Evolutionary conservation across 2,329 filamentous ascomycete genomes (phyloP).

Genomic region (Pseudofabraea citricarpa): DNA sequence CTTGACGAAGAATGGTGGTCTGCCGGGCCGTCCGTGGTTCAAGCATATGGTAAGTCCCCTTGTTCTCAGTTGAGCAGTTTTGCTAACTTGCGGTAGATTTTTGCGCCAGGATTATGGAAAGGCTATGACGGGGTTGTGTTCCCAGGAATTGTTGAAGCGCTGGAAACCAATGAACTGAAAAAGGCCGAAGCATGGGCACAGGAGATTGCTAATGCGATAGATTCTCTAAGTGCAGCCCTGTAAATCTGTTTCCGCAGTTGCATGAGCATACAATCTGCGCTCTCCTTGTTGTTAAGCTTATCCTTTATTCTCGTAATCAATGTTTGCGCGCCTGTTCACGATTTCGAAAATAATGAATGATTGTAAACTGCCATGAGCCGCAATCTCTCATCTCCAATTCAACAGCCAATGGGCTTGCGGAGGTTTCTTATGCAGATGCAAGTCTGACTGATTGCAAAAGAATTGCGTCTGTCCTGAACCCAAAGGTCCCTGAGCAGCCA

Average conservation of each 20-base stretch:
- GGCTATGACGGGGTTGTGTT: slow-evolving; percentile 1
- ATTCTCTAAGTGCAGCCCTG: neutral
- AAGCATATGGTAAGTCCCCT: slow-evolving; percentile 1
- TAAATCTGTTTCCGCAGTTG: neutral
- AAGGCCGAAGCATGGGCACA: neutral
- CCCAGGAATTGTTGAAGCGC: neutral
- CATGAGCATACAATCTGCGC: neutral
- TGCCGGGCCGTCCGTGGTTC: slow-evolving; percentile 1
- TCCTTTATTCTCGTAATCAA: no score
- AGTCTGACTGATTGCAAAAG: no score
- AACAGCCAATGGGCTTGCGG: no score
- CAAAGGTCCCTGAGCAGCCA: no score
- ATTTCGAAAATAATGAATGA: no score
- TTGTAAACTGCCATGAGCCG: no score
- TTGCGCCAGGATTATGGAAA: neutral
- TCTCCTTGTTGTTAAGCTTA: no score
- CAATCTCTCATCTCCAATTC: neutral
- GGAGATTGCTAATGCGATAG: neutral
- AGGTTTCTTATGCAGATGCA: no score
- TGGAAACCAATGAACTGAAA: neutral
- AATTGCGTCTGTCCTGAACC: no score
- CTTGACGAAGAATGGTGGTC: neutral
- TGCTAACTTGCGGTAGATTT: neutral
- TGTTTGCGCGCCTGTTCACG: no score
- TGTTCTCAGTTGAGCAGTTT: neutral